These are phyloP conservation scores for Mycena crocata DNA, from an alignment of 768 basidiomycete species.

Conservation along the genomic window DNA sequence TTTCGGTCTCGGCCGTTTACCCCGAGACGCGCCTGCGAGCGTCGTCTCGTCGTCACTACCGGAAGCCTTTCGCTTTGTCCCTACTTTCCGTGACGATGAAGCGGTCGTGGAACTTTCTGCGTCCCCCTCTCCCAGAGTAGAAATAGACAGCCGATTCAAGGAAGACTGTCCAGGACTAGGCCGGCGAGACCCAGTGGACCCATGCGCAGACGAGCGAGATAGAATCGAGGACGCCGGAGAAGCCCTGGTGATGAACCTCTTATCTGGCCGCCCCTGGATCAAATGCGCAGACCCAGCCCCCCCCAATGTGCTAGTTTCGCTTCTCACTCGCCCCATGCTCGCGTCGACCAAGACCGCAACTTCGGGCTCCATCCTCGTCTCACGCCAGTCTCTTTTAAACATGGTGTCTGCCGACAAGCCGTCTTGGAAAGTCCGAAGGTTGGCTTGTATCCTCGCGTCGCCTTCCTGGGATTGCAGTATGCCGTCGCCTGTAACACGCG, in stretches of 20 bases:
- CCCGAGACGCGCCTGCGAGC: constrained; percentile 55
- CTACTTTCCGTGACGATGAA: constrained; percentile 39
- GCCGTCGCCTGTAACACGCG: constrained; percentile 73
- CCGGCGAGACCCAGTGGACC: constrained; percentile 63
- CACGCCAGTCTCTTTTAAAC: constrained; percentile 83
- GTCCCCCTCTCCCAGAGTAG: constrained; percentile 59
- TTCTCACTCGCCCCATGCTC: constrained; percentile 18
- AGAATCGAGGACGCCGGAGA: constrained; percentile 58
- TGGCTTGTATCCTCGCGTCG: constrained; percentile 52
- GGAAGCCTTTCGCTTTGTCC: constrained; percentile 63
- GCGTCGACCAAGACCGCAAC: constrained; percentile 38
- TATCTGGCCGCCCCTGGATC: constrained; percentile 34
- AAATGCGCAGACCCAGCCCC: constrained; percentile 25
- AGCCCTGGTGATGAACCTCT: constrained; percentile 44
- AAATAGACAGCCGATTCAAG: constrained; percentile 55
- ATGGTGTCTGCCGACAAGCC: constrained; percentile 70
- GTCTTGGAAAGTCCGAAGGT: constrained; percentile 74
- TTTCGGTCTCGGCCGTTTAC: constrained; percentile 52
- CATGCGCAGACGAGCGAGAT: constrained; percentile 59
- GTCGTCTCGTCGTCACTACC: constrained; percentile 67
- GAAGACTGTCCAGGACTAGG: constrained; percentile 62
- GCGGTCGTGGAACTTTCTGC: constrained; percentile 49
- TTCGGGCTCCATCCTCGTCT: constrained; percentile 66
- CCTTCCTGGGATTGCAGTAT: constrained; percentile 48
- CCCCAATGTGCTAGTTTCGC: constrained; percentile 37